Base-by-base conservation (phyloP, 129 eudicot genomes). In the Escallonia rubra region DNA sequence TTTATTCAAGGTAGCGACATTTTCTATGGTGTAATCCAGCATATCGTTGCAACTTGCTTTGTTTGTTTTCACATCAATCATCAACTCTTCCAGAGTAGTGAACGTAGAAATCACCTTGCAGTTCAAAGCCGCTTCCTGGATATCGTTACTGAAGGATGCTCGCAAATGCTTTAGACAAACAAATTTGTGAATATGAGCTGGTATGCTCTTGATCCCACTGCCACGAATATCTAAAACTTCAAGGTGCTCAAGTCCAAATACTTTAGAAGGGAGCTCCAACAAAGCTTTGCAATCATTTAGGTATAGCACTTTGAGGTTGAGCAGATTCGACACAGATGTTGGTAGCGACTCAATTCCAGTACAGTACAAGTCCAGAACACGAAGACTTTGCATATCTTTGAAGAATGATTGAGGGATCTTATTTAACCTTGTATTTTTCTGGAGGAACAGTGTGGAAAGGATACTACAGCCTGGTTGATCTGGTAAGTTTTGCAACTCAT, bases 181-280 rank as follows among this genome's bases (percentile, higher is more conserved):
- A 51, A 77, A 52, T 14, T 38, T 71, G n/a, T 39, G 43, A 8
- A 77, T 61, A n/a, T 77, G 64, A 11, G 65, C 61, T 41, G 82
- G 77, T 65, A 71, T 38, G 47, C 15, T 53, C 3, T n/a, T 53
- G 41, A 77, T 4, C 60, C 73, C 77, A 11, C 70, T 71, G 6
- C 77, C 77, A 59, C 72, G 76, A 5, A 66, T 71, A 47, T 72
- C 77, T 41, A 77, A 77, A 58, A 71, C 76, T 77, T 70, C 76
- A 57, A 77, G 73, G 40, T 65, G 8, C n/a, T 3, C 45, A 71
- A 77, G 81, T 23, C 34, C 34, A 23, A 23, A 23, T 46, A 77
- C 59, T 7, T 77, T 52, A 58, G 15, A 15, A 71, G 76, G 81
- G 53, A 77, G 64, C 57, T 65, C 77, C 48, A 14, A 46, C 62